Evolutionary conservation across 768 basidiomycete species (phyloP).

Genomic region (Mycena sanguinolenta): DNA sequence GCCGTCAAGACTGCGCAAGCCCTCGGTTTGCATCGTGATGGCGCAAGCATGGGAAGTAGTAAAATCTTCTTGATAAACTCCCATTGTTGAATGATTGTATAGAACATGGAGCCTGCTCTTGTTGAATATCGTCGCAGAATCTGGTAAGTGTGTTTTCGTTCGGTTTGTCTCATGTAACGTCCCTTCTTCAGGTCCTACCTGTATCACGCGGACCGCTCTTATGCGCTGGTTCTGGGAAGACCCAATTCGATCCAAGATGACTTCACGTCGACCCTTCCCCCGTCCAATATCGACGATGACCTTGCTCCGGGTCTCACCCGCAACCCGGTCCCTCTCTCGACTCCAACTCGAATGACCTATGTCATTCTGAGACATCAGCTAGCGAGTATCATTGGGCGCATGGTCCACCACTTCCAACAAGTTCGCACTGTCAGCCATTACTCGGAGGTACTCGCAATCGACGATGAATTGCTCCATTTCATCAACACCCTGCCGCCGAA

Average conservation of each 20-base stretch:
- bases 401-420: constrained; percentile 94
- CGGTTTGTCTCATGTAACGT: constrained; percentile 17
- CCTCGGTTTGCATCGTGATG: constrained; percentile 92
- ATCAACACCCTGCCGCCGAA: constrained; percentile 83
- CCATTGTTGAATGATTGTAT: constrained; percentile 28
- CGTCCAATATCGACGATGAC: constrained; percentile 80
- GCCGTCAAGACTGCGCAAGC: constrained; percentile 95
- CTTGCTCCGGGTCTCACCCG: constrained; percentile 57
- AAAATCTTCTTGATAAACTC: constrained; percentile 7
- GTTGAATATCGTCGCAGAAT: constrained; percentile 92
- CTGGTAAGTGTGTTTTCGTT: constrained; percentile 66
- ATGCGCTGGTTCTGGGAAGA: constrained; percentile 90
- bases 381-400: constrained; percentile 87
- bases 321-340: constrained; percentile 70
- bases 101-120: constrained; percentile 81
- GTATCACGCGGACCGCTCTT: constrained; percentile 94
- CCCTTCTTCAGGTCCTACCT: constrained; percentile 77
- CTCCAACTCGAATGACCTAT: constrained; percentile 89
- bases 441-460: constrained; percentile 83
- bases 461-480: constrained; percentile 87
- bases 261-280: constrained; percentile 86
- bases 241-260: constrained; percentile 92
- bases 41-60: constrained; percentile 76
- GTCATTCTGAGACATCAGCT: constrained; percentile 88
- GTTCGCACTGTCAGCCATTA: constrained; percentile 84